Conservation (phyloP, 805 yeast species). For the Sugiyamaella floridensis region DNA sequence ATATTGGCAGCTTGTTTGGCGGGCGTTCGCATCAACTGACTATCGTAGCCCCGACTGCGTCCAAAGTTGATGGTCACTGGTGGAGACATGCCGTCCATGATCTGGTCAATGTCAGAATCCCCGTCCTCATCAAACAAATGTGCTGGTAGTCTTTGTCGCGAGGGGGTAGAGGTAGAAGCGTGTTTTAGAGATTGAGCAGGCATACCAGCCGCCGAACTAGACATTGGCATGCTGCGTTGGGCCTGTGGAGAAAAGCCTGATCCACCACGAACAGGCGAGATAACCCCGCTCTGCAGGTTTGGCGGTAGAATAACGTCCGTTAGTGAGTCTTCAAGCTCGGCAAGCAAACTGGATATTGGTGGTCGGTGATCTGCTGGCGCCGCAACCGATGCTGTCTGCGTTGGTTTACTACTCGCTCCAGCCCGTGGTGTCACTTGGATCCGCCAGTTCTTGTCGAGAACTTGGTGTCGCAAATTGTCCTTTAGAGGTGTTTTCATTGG, state of each 20-base stretch:
- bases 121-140: conserved; percentile 6
- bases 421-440: conserved; percentile 29
- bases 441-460: conserved; percentile 31
- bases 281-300: conserved; percentile 8
- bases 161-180: neutral
- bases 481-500: neutral
- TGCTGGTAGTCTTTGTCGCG: neutral
- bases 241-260: neutral
- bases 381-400: neutral
- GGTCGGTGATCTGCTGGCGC: neutral
- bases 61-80: conserved; percentile 22
- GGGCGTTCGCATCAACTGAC: conserved; percentile 17
- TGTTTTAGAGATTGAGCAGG: neutral
- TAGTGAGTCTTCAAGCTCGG: neutral
- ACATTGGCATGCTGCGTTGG: neutral
- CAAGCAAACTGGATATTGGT: neutral
- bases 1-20: conserved; percentile 20
- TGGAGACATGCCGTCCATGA: conserved; percentile 23
- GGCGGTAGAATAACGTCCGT: conserved; percentile 7
- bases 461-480: conserved; percentile 26
- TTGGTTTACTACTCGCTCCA: no score
- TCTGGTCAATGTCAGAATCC: conserved; percentile 14
- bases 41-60: neutral
- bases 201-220: neutral
- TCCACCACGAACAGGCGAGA: conserved; percentile 1